Conservation (phyloP, 176 grass and related monocot genomes). For the Hsuehochloa calcarea region DNA sequence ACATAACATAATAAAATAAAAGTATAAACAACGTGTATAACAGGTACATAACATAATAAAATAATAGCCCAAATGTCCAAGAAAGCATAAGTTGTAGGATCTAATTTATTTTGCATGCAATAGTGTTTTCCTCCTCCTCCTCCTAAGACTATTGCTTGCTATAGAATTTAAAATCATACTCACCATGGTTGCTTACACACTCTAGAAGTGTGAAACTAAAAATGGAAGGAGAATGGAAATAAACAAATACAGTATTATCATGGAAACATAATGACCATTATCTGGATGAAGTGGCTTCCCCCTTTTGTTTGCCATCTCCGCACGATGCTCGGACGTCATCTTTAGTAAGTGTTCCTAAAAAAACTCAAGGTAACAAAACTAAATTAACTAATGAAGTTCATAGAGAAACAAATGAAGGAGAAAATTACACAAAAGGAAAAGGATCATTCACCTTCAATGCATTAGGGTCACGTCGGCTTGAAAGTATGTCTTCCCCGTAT, state of each 20-base stretch:
- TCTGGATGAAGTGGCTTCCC: conserved; percentile 59
- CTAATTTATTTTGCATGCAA: neutral
- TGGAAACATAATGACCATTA: conserved; percentile 59
- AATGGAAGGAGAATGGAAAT: conserved; percentile 1
- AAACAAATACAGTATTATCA: conserved; percentile 17
- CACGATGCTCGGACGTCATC: conserved; percentile 76
- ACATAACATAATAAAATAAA: no score
- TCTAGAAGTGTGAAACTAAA: conserved; percentile 17
- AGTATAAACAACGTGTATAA: no score
- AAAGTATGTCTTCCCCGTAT: conserved; percentile 68
- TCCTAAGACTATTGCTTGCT: neutral
- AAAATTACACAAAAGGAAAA: conserved; percentile 4
- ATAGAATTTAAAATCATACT: conserved; percentile 20
- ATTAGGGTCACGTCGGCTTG: conserved; percentile 60
- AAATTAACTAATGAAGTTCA: neutral
- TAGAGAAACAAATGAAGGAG: neutral
- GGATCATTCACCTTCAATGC: conserved; percentile 61
- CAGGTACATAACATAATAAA: no score
- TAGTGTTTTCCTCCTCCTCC: neutral
- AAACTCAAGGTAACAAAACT: neutral
- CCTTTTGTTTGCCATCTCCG: conserved; percentile 87
- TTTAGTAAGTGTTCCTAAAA: conserved; percentile 84
- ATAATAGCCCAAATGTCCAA: conserved; percentile 12
- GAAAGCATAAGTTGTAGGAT: neutral
- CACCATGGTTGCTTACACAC: neutral